Evolutionary conservation across 805 yeast species (phyloP).

Genomic region (Suhomyces vadensis): DNA sequence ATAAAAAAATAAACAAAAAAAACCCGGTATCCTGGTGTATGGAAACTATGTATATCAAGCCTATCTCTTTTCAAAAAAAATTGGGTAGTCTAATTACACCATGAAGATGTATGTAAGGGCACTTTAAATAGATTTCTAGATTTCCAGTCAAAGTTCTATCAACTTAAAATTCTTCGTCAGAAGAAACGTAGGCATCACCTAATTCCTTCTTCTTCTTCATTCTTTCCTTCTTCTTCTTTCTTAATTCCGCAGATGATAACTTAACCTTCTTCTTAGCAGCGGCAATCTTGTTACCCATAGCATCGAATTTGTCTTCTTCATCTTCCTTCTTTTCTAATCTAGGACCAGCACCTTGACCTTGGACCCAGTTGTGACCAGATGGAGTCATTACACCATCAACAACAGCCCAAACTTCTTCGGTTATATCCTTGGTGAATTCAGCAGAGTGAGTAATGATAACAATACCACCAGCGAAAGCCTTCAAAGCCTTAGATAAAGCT

Average conservation of each 20-base stretch:
- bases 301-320: slow-evolving; percentile 98
- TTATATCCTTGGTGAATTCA: slow-evolving; percentile 98
- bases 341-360: slow-evolving; percentile 99
- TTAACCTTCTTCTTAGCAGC: slow-evolving; percentile 94
- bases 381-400: slow-evolving; percentile 98
- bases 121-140: not conserved
- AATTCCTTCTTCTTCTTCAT: slow-evolving; percentile 99
- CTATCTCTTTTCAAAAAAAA: slow-evolving; percentile 8
- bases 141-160: slow-evolving; percentile 3
- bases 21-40: slow-evolving; percentile 4
- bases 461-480: slow-evolving; percentile 99
- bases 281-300: slow-evolving; percentile 99
- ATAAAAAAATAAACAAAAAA: slow-evolving; percentile 6
- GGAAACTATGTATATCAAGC: slow-evolving; percentile 5
- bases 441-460: slow-evolving; percentile 99
- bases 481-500: slow-evolving; percentile 98
- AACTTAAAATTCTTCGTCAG: slow-evolving; percentile 70
- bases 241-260: slow-evolving; percentile 97
- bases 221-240: slow-evolving; percentile 99
- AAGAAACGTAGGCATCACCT: slow-evolving; percentile 98
- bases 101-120: slow-evolving; percentile 1
- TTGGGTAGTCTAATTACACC: slow-evolving; percentile 6
- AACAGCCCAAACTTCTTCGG: slow-evolving; percentile 99
- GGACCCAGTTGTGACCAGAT: slow-evolving; percentile 99
- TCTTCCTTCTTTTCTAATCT: slow-evolving; percentile 96